Evolutionary conservation across 2,329 filamentous ascomycete genomes (phyloP), one percentile per base, ranked within the genome.

Genomic region (Alternaria brassicae): DNA sequence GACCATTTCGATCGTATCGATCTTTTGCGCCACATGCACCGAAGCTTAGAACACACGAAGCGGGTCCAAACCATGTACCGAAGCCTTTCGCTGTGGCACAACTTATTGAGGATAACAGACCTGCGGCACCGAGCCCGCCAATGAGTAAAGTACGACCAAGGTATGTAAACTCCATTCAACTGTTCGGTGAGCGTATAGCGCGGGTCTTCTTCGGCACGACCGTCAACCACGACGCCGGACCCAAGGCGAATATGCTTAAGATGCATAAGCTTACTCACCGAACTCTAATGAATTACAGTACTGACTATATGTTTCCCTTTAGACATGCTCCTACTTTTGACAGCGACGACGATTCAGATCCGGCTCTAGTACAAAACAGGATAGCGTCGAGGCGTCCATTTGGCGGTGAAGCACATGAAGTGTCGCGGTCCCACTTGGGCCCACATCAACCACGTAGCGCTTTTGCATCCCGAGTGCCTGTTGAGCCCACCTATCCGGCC

Each of bases 401-500:
- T 63, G 66, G 74, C 65, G 72, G 72, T 65, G 72, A 75, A 61
- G 66, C 69, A 44, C 67, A 64, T 56, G 71, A 75, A 61, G 63
- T 65, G 34, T 69, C 70, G 47, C 61, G 66, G 65, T 44, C 61
- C 68, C 47, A 68, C 65, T 23, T 70, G 65, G 42, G 63, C 67
- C 67, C 69, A 60, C 67, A 67, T 63, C 67, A 71, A 65, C 58
- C 71, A 62, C 73, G 71, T 56, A 63, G 69, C 57, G 42, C 70
- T 48, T 78, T 77, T 61, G 74, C 75, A 55, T 76, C 73, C 56
- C 71, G 74, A 58, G 74, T 77, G 37, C 75, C 75, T 60, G 59
- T 66, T 25, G 75, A 78, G 57, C 61, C 64, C 45, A 64, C 71
- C 58, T 77, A 77, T 65, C 61, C 67, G 79, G 85, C 67, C 85